Conservation (phyloP, 2,329 filamentous ascomycete species). For the Ophiostoma ips region DNA sequence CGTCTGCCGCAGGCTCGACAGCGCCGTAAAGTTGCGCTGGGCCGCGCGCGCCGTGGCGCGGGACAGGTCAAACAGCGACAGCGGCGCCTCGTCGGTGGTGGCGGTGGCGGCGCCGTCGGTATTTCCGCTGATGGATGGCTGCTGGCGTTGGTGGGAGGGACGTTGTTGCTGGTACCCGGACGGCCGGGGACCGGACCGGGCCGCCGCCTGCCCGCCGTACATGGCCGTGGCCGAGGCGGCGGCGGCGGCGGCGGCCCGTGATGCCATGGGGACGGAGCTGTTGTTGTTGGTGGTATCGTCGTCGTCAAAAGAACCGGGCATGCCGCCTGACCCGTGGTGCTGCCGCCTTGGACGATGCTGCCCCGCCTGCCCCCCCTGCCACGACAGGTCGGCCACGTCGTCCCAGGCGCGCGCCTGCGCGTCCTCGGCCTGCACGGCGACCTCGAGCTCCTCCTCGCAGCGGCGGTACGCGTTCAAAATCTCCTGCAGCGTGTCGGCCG, state of each 20-base stretch:
- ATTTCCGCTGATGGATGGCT: not conserved
- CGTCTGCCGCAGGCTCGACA: constrained; percentile 37
- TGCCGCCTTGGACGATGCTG: too few species aligned
- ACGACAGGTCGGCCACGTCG: constrained; percentile 45
- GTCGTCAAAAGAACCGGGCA: constrained; percentile 40
- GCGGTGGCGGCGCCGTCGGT: constrained; percentile 13
- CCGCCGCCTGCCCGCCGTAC: constrained; percentile 10
- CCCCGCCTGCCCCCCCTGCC: constrained; percentile 10
- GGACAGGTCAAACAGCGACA: constrained; percentile 52
- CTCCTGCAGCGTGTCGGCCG: constrained; percentile 54
- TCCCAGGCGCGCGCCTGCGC: constrained; percentile 60
- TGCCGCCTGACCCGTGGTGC: constrained; percentile 13
- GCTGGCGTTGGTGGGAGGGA: constrained; percentile 16
- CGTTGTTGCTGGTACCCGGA: not conserved
- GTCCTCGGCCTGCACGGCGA: constrained; percentile 50
- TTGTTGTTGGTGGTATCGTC: not conserved
- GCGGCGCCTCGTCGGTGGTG: constrained; percentile 38
- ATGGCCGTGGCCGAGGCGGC: constrained; percentile 18
- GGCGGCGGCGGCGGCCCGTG: constrained; percentile 6
- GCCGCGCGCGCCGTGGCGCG: constrained; percentile 46
- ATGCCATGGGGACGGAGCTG: constrained; percentile 5
- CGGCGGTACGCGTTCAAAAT: constrained; percentile 62
- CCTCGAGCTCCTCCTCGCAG: constrained; percentile 64
- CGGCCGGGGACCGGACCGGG: constrained; percentile 15
- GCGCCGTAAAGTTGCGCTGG: constrained; percentile 40